Conservation (phyloP, 257 asterid species). For the Gardenia jasminoides region DNA sequence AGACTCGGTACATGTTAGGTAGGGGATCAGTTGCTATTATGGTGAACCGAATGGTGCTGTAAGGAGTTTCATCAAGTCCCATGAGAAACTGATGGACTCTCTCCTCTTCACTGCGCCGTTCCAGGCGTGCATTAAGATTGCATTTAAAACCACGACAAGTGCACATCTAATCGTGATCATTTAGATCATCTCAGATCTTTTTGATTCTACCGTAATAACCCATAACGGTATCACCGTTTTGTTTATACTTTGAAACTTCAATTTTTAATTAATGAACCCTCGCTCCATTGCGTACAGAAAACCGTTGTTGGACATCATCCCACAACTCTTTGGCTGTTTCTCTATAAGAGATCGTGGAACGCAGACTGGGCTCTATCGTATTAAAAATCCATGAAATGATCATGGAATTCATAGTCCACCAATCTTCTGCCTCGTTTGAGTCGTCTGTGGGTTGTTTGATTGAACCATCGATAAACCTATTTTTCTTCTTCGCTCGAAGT, state of each 20-base stretch:
- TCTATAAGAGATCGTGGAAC: conserved; percentile 7
- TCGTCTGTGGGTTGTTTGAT: not conserved
- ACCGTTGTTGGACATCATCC: conserved; percentile 1
- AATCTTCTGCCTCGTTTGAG: not conserved
- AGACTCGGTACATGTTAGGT: not conserved
- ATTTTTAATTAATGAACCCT: not conserved
- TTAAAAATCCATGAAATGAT: conserved; percentile 10
- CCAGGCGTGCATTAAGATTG: not conserved
- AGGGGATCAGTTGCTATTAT: not conserved
- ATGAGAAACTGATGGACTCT: not conserved
- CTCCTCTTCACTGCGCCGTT: not conserved
- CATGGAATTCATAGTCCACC: conserved; percentile 17
- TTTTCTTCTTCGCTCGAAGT: conserved; percentile 10
- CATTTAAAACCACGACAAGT: not conserved
- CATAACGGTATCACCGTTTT: not conserved
- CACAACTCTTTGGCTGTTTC: not conserved
- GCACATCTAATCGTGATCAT: not conserved
- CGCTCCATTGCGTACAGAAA: not conserved
- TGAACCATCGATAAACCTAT: not conserved
- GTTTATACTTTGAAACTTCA: not conserved
- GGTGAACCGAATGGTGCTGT: not conserved
- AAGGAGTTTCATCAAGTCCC: not conserved
- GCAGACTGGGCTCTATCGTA: not conserved
- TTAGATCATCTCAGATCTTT: conserved; percentile 3
- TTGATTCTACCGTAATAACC: conserved; percentile 11